Conservation (phyloP, 192 early-diverging fungal species). For the Coemansia sp. region DNA sequence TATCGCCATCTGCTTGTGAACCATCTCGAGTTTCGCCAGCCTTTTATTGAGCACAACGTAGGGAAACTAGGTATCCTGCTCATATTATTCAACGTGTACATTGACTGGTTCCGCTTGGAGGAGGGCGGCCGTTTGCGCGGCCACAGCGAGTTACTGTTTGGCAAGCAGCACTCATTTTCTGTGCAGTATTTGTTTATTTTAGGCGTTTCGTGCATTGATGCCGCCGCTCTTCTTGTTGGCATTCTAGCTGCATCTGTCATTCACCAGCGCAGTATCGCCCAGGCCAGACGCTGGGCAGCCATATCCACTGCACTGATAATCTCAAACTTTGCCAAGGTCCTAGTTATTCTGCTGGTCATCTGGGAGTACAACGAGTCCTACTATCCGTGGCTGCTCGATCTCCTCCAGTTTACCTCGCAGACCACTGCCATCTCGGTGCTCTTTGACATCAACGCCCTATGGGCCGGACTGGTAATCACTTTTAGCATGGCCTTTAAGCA, state of each 20-base stretch:
- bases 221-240: constrained; percentile 40
- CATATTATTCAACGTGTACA: constrained; percentile 88
- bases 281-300: constrained; percentile 31
- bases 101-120: constrained; percentile 90
- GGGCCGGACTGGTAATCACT: constrained; percentile 42
- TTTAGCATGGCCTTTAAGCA: constrained; percentile 47
- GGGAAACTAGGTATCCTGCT: constrained; percentile 76
- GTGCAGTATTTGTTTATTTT: constrained; percentile 79
- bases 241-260: constrained; percentile 36
- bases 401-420: constrained; percentile 75
- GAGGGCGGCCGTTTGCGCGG: constrained; percentile 56
- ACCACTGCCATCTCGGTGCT: constrained; percentile 62
- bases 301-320: constrained; percentile 69
- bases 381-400: constrained; percentile 78
- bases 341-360: constrained; percentile 85
- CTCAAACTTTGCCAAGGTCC: constrained; percentile 83
- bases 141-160: constrained; percentile 58
- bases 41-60: constrained; percentile 59
- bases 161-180: constrained; percentile 60
- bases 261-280: constrained; percentile 29
- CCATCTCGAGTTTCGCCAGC: constrained; percentile 59
- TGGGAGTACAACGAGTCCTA: constrained; percentile 86
- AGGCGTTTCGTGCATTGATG: constrained; percentile 58
- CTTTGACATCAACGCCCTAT: constrained; percentile 37
- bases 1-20: constrained; percentile 88